Base-by-base conservation (phyloP, 176 grass and related monocot species). In the Eleusine coracana region DNA sequence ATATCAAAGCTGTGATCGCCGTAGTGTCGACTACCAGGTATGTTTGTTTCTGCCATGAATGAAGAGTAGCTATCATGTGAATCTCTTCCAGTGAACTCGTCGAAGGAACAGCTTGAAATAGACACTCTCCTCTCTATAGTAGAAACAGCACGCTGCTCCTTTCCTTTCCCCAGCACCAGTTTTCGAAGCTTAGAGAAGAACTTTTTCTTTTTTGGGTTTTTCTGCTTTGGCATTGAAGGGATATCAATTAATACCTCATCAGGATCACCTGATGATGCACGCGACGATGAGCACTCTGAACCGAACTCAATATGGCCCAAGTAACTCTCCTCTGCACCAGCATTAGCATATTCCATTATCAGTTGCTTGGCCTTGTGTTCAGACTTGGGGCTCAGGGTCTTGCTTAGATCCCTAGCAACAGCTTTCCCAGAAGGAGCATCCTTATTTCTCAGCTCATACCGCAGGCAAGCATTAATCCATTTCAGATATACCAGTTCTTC, bases 401-500 rank as follows among this genome's bases (percentile, higher is more conserved):
- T 93, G 85, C 87, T 99, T 41, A 99, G 91, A 82, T 96, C 93
- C 63, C 87, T 78, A 0, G 96, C 96, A 60, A 87, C 61, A 38
- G 83, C 90, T 74, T 96, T 96, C 16, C 90, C 88, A 3, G 72
- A 72, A 76, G 75, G 49, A 54, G 87, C 59, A 12, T 83, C 86
- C 78, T 92, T 85, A 71, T 94, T 91, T 81, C 93, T 93, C 68
- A 99, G 60, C 80, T 99, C 96, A 31, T 94, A 92, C 61, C 96
- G 83, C 20, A 99, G 89, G 86, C 96, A 99, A 74, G 96, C 96
- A 75, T 99, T 99, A 71, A 96, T 94, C 96, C 96, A 99, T 92
- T 87, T 99, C 11, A 99, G 89, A 80, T 99, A 99, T 40, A 99
- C 96, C 76, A 99, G 74, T 79, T 99, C 91, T 87, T 96, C 96